Evolutionary conservation across 805 yeast species (phyloP).

Genomic region (Pichia kluyveri): DNA sequence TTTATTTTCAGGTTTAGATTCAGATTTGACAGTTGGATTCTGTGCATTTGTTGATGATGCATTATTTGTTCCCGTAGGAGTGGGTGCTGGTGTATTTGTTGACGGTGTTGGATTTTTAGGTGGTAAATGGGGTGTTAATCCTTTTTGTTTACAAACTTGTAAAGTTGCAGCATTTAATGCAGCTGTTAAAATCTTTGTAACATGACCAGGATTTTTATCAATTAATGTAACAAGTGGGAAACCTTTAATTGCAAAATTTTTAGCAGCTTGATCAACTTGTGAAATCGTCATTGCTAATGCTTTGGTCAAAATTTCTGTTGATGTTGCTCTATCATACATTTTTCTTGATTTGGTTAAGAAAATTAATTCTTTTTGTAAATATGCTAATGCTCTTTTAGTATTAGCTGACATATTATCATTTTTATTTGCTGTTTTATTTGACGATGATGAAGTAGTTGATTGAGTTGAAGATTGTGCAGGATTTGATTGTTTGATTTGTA

Average conservation of each 20-base stretch:
- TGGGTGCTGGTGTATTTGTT: slow-evolving; percentile 1
- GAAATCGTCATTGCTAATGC: slow-evolving; percentile 92
- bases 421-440: slow-evolving; percentile 3
- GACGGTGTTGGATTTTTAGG: slow-evolving; percentile 7
- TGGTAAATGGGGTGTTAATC: slow-evolving; percentile 24
- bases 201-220: slow-evolving; percentile 73
- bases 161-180: slow-evolving; percentile 73
- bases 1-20: too few relatives aligned
- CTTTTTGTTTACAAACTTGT: slow-evolving; percentile 48
- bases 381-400: slow-evolving; percentile 66
- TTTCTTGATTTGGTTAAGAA: slow-evolving; percentile 70
- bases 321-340: slow-evolving; percentile 69
- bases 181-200: slow-evolving; percentile 68
- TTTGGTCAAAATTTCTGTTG: slow-evolving; percentile 77
- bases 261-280: slow-evolving; percentile 81
- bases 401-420: slow-evolving; percentile 15
- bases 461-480: neutral
- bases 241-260: slow-evolving; percentile 71
- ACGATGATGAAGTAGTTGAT: slow-evolving; percentile 3
- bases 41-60: too few relatives aligned
- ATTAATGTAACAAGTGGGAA: slow-evolving; percentile 71
- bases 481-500: neutral
- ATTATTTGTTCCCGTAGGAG: neutral
- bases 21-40: too few relatives aligned
- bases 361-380: slow-evolving; percentile 79